phyloP scores from a whole-genome alignment of 306 rosid species.

The Dalbergia oliveri region DNA sequence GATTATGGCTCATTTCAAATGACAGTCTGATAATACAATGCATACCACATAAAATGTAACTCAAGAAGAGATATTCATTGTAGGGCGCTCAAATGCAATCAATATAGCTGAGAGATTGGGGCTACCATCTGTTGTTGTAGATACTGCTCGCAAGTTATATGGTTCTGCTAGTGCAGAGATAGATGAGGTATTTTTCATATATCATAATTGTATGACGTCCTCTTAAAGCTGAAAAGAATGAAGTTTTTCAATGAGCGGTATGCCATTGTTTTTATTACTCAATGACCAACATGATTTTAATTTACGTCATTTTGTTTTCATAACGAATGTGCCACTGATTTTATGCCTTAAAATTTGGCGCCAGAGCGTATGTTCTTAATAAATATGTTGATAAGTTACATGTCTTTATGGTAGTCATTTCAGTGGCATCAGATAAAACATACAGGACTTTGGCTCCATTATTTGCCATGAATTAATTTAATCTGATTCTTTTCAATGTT shows the following conservation, averaged over 20 bases:
- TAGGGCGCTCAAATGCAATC: slow-evolving; percentile 96
- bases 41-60: slow-evolving; percentile 7
- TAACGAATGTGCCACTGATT: slow-evolving; percentile 25
- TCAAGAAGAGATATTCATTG: slow-evolving; percentile 39
- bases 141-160: slow-evolving; percentile 76
- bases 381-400: not conserved
- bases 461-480: not conserved
- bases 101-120: slow-evolving; percentile 93
- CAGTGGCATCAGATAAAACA: slow-evolving; percentile 32
- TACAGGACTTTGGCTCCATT: slow-evolving; percentile 6
- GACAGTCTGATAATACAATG: not conserved
- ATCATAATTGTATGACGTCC: slow-evolving; percentile 1
- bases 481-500: slow-evolving; percentile 12
- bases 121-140: slow-evolving; percentile 70
- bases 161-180: slow-evolving; percentile 96
- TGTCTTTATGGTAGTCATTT: slow-evolving; percentile 23
- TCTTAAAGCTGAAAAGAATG: not conserved
- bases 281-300: not conserved
- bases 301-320: slow-evolving; percentile 19
- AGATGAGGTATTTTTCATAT: slow-evolving; percentile 72
- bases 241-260: not conserved
- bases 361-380: slow-evolving; percentile 12
- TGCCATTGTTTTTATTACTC: not conserved
- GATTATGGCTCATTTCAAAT: slow-evolving; percentile 32
- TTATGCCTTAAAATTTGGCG: slow-evolving; percentile 32